These are phyloP conservation scores for Fusarium nelsonii DNA, from an alignment of 2,329 filamentous ascomycete genomes.

Conservation along the genomic window DNA sequence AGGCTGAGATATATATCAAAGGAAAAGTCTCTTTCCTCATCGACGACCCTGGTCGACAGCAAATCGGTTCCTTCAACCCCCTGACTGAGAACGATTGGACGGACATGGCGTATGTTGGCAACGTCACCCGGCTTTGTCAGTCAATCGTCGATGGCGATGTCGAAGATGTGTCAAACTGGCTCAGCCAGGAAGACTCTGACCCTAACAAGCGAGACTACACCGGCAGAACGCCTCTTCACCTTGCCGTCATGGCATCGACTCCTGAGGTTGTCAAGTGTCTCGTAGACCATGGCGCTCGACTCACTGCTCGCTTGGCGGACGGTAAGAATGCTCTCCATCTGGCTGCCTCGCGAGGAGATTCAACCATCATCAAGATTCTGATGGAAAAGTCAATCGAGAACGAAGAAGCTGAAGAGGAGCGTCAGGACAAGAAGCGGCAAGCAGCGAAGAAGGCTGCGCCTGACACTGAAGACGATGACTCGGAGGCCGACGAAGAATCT, in stretches of 20 bases:
- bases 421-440: constrained; percentile 62
- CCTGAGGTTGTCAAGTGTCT: constrained; percentile 77
- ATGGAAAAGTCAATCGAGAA: constrained; percentile 81
- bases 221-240: constrained; percentile 81
- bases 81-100: constrained; percentile 88
- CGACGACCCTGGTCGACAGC: constrained; percentile 84
- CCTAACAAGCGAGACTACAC: constrained; percentile 82
- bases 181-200: constrained; percentile 74
- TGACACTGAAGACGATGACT: constrained; percentile 6
- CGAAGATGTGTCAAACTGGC: constrained; percentile 78
- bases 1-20: constrained; percentile 80
- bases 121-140: constrained; percentile 81
- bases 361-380: constrained; percentile 77
- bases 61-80: constrained; percentile 79
- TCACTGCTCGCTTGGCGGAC: constrained; percentile 81
- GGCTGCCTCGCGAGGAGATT: constrained; percentile 76
- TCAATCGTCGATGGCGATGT: constrained; percentile 82
- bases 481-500: constrained; percentile 43
- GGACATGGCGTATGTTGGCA: constrained; percentile 89
- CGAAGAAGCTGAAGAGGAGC: constrained; percentile 74
- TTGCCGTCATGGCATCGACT: constrained; percentile 77
- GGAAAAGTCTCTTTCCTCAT: constrained; percentile 80
- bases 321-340: constrained; percentile 87
- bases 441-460: constrained; percentile 45
- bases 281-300: constrained; percentile 77